phyloP scores from a whole-genome alignment of 306 rosid genomes.

The Vicia villosa region DNA sequence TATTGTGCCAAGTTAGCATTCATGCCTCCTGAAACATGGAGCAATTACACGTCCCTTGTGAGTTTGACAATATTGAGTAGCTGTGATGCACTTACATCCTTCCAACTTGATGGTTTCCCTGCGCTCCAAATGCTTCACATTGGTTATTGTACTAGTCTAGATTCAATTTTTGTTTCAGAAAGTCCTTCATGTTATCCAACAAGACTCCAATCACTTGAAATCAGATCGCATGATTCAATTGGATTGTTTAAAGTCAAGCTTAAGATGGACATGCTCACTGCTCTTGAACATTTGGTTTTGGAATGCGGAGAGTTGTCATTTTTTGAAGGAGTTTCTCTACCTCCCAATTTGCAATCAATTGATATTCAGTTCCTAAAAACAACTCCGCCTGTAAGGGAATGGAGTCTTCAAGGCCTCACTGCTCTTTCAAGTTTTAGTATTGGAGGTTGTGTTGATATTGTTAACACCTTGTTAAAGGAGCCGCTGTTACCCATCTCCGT shows the following conservation, averaged over 20 bases:
- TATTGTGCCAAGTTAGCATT: neutral
- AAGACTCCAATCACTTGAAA: neutral
- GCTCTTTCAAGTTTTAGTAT: too few species aligned
- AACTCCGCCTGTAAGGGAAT: too few species aligned
- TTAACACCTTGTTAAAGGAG: too few species aligned
- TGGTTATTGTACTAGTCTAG: too few species aligned
- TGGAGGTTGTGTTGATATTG: too few species aligned
- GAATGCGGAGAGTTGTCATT: too few species aligned
- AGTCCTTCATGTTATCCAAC: neutral
- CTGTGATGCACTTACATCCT: too few species aligned
- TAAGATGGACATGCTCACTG: neutral
- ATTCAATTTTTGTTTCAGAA: conserved; percentile 1
- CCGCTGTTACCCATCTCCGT: neutral
- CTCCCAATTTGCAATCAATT: neutral
- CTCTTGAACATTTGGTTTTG: neutral
- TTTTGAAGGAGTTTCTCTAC: neutral
- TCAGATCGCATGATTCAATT: neutral
- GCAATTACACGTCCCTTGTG: neutral
- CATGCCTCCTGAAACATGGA: conserved; percentile 9
- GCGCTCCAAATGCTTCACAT: too few species aligned
- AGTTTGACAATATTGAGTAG: too few species aligned
- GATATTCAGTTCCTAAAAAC: too few species aligned
- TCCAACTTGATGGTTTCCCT: too few species aligned
- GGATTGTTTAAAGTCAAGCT: neutral
- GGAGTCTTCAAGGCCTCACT: too few species aligned